phyloP scores from a whole-genome alignment of 2,329 filamentous ascomycete genomes.

The Monosporascus sp. region DNA sequence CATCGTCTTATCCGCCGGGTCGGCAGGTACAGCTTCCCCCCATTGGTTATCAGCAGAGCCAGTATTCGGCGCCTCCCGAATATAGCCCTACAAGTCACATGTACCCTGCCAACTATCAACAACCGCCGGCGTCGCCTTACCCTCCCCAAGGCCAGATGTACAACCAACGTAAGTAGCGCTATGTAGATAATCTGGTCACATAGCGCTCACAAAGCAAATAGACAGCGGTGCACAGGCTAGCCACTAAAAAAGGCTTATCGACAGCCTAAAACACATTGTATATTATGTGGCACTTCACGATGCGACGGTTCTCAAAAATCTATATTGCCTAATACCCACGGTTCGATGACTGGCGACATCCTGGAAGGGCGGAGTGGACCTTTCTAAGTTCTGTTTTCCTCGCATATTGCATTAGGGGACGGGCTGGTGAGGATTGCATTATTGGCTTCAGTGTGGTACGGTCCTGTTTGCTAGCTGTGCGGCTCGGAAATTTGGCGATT shows the following conservation, averaged over 20 bases:
- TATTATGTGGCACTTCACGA: neutral
- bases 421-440: neutral
- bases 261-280: neutral
- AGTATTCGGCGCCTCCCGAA: constrained; percentile 62
- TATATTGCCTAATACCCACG: neutral
- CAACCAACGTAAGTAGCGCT: constrained; percentile 46
- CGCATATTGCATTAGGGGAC: neutral
- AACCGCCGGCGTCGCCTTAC: constrained; percentile 34
- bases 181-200: neutral
- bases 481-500: neutral
- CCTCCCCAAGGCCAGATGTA: constrained; percentile 59
- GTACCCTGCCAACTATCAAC: constrained; percentile 48
- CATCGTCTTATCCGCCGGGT: constrained; percentile 52
- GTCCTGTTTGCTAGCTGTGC: neutral
- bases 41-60: constrained; percentile 65
- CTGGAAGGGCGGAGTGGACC: neutral
- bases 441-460: neutral
- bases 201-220: neutral
- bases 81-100: constrained; percentile 47
- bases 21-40: constrained; percentile 64
- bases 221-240: constrained; percentile 1
- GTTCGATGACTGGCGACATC: neutral
- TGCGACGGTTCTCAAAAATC: neutral
- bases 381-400: neutral
- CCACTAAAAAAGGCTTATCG: neutral